A percentile compares a stretch with the other conserved stretches of the same genome.
Evolutionary conservation across 2,329 filamentous ascomycete genomes (phyloP).

Genomic region (Colletotrichum salicis): DNA sequence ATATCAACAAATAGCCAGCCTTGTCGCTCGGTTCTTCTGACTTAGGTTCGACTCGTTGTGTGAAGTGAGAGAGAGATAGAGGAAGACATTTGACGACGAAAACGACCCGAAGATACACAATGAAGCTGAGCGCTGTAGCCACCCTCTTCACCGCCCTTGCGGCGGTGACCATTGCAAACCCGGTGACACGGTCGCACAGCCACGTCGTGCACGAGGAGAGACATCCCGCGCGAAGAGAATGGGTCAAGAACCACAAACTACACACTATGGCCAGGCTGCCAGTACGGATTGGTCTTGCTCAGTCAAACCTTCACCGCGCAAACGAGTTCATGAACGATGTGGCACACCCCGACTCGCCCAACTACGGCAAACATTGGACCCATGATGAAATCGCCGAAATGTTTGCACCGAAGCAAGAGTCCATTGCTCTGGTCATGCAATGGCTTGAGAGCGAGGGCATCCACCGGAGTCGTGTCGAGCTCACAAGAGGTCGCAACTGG

Average conservation of each 20-base stretch:
- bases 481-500: conserved; percentile 64
- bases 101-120: conserved; percentile 26
- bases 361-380: conserved; percentile 60
- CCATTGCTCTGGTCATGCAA: conserved; percentile 59
- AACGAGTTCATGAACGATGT: conserved; percentile 37
- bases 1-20: conserved; percentile 32
- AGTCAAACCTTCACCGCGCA: conserved; percentile 36
- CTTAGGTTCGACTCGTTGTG: conserved; percentile 9
- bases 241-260: conserved; percentile 33
- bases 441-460: conserved; percentile 68
- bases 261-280: conserved; percentile 31
- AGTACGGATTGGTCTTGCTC: conserved; percentile 36
- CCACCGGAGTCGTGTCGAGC: conserved; percentile 54
- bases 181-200: conserved; percentile 31
- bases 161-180: conserved; percentile 28
- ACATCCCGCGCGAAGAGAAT: conserved; percentile 34
- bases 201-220: conserved; percentile 36
- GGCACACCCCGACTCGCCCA: conserved; percentile 52
- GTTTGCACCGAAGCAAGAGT: conserved; percentile 55
- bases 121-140: conserved; percentile 31
- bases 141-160: conserved; percentile 26
- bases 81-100: conserved; percentile 20
- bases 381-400: conserved; percentile 53
- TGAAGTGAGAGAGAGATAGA: conserved; percentile 4
- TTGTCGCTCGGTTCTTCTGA: conserved; percentile 16